These are phyloP conservation scores for Coemansia sp. DNA, from an alignment of 192 early-diverging fungal genomes.

Conservation along the genomic window DNA sequence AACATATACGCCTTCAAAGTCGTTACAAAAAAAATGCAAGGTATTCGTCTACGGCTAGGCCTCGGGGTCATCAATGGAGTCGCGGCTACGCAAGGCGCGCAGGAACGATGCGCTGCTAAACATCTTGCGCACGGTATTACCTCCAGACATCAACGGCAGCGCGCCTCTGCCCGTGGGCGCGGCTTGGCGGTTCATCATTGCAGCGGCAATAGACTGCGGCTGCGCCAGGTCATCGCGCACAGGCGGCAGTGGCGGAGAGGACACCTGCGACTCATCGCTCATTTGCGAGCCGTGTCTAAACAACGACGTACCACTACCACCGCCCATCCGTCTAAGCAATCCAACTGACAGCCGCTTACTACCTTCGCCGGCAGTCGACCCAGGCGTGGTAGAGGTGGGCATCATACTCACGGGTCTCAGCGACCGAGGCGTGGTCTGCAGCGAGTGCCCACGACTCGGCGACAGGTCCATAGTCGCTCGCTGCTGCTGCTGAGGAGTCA, in stretches of 20 bases:
- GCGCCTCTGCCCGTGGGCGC: slow-evolving; percentile 17
- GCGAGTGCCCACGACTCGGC: slow-evolving; percentile 32
- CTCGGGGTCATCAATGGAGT: slow-evolving; percentile 44
- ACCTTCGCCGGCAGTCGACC: not conserved
- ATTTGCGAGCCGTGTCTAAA: slow-evolving; percentile 35
- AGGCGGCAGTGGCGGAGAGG: slow-evolving; percentile 14
- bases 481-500: slow-evolving; percentile 9
- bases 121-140: slow-evolving; percentile 52
- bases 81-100: slow-evolving; percentile 51
- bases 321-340: slow-evolving; percentile 34
- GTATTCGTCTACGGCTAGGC: not conserved
- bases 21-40: not conserved
- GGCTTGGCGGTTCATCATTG: slow-evolving; percentile 28
- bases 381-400: slow-evolving; percentile 22
- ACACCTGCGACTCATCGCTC: slow-evolving; percentile 33
- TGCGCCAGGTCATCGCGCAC: slow-evolving; percentile 6
- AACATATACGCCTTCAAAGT: slow-evolving; percentile 15
- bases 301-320: slow-evolving; percentile 37
- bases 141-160: slow-evolving; percentile 16
- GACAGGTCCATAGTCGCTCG: slow-evolving; percentile 29
- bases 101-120: slow-evolving; percentile 47
- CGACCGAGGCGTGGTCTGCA: slow-evolving; percentile 40
- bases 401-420: slow-evolving; percentile 49
- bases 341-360: slow-evolving; percentile 51
- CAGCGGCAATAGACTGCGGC: slow-evolving; percentile 30